Conservation (phyloP, 805 yeast species). For the Metschnikowia corniflorae region DNA sequence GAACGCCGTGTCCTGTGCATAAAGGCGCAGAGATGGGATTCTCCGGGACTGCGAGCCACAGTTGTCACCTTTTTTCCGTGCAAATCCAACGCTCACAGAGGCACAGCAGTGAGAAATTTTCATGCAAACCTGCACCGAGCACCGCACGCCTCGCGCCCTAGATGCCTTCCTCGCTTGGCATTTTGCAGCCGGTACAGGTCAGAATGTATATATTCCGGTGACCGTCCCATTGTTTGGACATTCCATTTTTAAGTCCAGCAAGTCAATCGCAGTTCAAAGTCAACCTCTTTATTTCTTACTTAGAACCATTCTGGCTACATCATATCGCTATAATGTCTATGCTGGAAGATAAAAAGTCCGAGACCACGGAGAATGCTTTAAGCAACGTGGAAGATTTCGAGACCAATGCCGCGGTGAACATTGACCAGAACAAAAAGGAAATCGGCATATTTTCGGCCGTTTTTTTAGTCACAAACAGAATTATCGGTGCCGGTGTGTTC, state of each 20-base stretch:
- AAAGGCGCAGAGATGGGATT: neutral
- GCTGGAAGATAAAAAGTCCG: slow-evolving; percentile 15
- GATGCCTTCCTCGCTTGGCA: slow-evolving; percentile 2
- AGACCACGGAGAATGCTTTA: slow-evolving; percentile 5
- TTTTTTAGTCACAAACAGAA: slow-evolving; percentile 19
- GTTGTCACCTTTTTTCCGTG: slow-evolving; percentile 1
- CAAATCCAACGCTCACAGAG: too few relatives aligned
- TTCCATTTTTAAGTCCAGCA: too few relatives aligned
- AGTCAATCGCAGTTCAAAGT: too few relatives aligned
- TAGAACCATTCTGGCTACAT: too few relatives aligned
- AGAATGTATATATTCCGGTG: slow-evolving; percentile 1
- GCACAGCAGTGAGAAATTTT: too few relatives aligned
- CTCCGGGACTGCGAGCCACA: slow-evolving; percentile 6
- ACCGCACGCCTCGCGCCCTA: too few relatives aligned
- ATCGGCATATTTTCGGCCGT: slow-evolving; percentile 43
- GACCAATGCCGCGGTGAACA: slow-evolving; percentile 26
- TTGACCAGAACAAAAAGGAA: slow-evolving; percentile 43
- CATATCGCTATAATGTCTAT: slow-evolving; percentile 7
- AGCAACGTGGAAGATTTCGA: slow-evolving; percentile 14
- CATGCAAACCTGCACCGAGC: too few relatives aligned
- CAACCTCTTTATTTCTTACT: too few relatives aligned
- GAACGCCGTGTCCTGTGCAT: slow-evolving; percentile 10
- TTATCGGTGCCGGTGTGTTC: slow-evolving; percentile 22
- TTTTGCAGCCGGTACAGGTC: slow-evolving; percentile 9
- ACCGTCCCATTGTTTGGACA: neutral